Evolutionary conservation across 345 rosid genomes (phyloP), one percentile per base, ranked within the genome.

Genomic region (Ceriops zippeliana): DNA sequence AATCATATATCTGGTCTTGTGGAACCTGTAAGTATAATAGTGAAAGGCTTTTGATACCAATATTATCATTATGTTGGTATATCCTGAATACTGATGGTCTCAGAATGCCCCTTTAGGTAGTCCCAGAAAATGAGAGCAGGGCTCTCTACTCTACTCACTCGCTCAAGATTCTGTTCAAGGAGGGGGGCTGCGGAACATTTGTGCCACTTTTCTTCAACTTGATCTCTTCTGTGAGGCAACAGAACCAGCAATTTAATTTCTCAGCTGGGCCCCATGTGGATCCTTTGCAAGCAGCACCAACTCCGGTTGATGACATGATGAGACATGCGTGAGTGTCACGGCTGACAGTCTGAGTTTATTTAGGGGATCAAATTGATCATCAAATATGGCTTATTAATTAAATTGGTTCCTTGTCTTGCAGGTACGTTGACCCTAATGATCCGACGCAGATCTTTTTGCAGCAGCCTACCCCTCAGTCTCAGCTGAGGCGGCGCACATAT

Each of bases 281-380:
- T 88, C 98, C 97, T 34, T 83, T 95, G 58, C 96, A 81, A 74
- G 97, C 97, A 3, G 87, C 92, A 6, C 85, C 87, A 59, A 85
- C 96, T 63, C 99, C 99, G 7, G 97, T 95, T 46, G 97, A 91
- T 70, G 93, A 95, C 76, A 88, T 95, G 97, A 95, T 95, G 91
- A 88, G 97, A 88, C 96, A 91, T 65, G 99, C 99, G 99, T 95
- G 82, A 95, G 99, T 75, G 26, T 27, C 58, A 31, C 30, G 21
- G 21, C 58, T 56, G 42, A 9, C 4, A n/a, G 10, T 54, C 28
- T 53, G 58, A 22, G 58, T 7, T 54, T 54, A 46, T 42, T 58
- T 54, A 22, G 26, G 58, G 16, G 58, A 7, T n/a, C 46, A 38
- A 10, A 38, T 38, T 38, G 58, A 26, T 54, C 28, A 54, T 35